These are phyloP conservation scores for Coleophoma eucalyptorum DNA, from an alignment of 2,329 filamentous ascomycete species.

Conservation along the genomic window DNA sequence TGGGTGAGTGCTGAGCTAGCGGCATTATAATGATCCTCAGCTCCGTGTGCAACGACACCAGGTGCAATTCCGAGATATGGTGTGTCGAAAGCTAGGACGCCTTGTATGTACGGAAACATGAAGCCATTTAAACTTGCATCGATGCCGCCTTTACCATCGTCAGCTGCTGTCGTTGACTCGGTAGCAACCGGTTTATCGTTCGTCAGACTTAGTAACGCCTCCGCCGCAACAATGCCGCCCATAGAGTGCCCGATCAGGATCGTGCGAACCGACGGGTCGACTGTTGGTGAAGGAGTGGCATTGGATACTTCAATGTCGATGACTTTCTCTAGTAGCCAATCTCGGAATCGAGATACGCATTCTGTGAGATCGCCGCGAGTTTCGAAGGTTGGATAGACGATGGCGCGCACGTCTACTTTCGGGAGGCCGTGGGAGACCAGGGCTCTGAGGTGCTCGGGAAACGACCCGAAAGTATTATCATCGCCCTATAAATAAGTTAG, in stretches of 20 bases:
- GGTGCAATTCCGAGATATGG: conserved; percentile 82
- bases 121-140: conserved; percentile 50
- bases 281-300: conserved; percentile 74
- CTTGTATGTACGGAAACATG: conserved; percentile 93
- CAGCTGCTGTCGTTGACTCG: conserved; percentile 4
- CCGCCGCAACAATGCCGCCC: conserved; percentile 92
- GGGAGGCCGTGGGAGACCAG: conserved; percentile 64
- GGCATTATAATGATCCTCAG: conserved; percentile 80
- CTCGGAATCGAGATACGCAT: conserved; percentile 69
- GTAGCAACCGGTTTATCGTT: conserved; percentile 17
- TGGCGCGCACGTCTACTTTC: conserved; percentile 60
- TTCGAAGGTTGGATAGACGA: conserved; percentile 79
- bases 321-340: conserved; percentile 86
- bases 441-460: conserved; percentile 67
- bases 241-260: conserved; percentile 85
- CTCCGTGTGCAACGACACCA: conserved; percentile 79
- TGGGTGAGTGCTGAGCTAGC: conserved; percentile 66
- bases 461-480: conserved; percentile 73
- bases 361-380: conserved; percentile 73
- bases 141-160: not conserved
- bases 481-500: conserved; percentile 49
- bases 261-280: conserved; percentile 80
- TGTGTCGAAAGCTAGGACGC: conserved; percentile 89
- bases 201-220: conserved; percentile 71
- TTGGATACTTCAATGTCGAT: conserved; percentile 91